Conservation (phyloP, 2,329 filamentous ascomycete genomes). For the Pseudocercospora eumusae region DNA sequence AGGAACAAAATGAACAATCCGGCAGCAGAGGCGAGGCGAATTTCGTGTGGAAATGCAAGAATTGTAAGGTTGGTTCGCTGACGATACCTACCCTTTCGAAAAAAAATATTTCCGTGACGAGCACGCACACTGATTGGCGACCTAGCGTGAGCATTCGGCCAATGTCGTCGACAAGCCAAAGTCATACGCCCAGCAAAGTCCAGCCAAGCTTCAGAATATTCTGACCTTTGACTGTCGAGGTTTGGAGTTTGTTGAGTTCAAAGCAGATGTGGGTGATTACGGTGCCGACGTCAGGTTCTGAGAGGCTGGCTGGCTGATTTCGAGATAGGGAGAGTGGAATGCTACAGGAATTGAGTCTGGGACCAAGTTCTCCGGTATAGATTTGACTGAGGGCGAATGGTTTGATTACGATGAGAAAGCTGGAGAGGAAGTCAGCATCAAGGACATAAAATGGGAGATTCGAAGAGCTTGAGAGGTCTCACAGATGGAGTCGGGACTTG, state of each 20-base stretch:
- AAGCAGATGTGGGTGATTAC: slow-evolving; percentile 68
- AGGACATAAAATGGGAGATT: slow-evolving; percentile 85
- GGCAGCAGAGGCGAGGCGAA: slow-evolving; percentile 94
- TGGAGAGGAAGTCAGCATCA: slow-evolving; percentile 87
- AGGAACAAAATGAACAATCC: slow-evolving; percentile 89
- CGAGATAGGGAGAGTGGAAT: slow-evolving; percentile 77
- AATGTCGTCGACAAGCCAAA: slow-evolving; percentile 74
- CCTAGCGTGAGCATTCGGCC: slow-evolving; percentile 78
- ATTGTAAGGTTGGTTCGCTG: slow-evolving; percentile 82
- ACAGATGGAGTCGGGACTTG: background rate
- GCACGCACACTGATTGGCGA: slow-evolving; percentile 13
- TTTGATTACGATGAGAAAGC: slow-evolving; percentile 97
- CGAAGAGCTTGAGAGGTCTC: slow-evolving; percentile 53
- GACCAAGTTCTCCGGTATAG: slow-evolving; percentile 79
- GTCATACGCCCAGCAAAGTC: slow-evolving; percentile 69
- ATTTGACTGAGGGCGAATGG: slow-evolving; percentile 90
- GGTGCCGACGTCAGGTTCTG: no score
- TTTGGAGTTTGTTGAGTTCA: slow-evolving; percentile 88
- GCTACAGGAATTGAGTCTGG: slow-evolving; percentile 77
- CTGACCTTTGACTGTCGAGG: slow-evolving; percentile 93
- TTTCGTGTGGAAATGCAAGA: slow-evolving; percentile 99
- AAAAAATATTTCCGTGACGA: no score
- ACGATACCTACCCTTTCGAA: no score
- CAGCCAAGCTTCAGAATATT: slow-evolving; percentile 74
- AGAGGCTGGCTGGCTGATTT: background rate